Evolutionary conservation across 805 yeast species (phyloP).

Genomic region (Saccharomycopsis sp.): DNA sequence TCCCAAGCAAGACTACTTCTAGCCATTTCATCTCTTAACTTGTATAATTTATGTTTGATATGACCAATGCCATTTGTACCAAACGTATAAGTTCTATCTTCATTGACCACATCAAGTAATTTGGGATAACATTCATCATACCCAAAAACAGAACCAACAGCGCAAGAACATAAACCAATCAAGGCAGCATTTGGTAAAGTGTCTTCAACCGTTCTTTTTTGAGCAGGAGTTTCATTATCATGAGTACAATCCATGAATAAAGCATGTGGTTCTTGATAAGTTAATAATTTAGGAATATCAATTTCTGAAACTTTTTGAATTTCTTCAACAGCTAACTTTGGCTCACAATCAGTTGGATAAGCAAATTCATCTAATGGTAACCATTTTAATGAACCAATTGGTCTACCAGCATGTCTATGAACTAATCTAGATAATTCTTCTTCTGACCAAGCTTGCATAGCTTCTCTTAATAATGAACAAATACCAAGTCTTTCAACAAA

Average conservation of each 20-base stretch:
- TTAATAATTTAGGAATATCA: conserved; percentile 54
- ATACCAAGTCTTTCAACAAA: conserved; percentile 89
- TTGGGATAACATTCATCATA: conserved; percentile 87
- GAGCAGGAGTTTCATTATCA: conserved; percentile 83
- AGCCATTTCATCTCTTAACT: conserved; percentile 48
- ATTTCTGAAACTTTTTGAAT: conserved; percentile 42
- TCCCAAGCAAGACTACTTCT: conserved; percentile 32
- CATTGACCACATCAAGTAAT: conserved; percentile 71
- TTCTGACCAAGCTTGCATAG: conserved; percentile 93
- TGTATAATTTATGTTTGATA: conserved; percentile 53
- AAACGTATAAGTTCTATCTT: conserved; percentile 49
- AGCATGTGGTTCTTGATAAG: conserved; percentile 79
- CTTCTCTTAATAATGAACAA: conserved; percentile 84
- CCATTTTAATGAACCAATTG: conserved; percentile 85
- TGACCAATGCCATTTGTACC: conserved; percentile 56
- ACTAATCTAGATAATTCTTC: conserved; percentile 77
- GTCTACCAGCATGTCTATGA: conserved; percentile 90
- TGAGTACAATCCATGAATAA: conserved; percentile 97
- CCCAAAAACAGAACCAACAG: conserved; percentile 90
- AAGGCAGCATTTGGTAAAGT: conserved; percentile 92
- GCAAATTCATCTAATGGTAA: conserved; percentile 67
- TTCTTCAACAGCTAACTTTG: conserved; percentile 17
- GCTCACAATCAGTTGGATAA: conserved; percentile 37
- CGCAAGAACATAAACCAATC: conserved; percentile 86
- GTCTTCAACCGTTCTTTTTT: conserved; percentile 87